Evolutionary conservation across 2,329 filamentous ascomycete species (phyloP), one percentile per base, ranked within the genome.

Genomic region (Penicillium frequentans): DNA sequence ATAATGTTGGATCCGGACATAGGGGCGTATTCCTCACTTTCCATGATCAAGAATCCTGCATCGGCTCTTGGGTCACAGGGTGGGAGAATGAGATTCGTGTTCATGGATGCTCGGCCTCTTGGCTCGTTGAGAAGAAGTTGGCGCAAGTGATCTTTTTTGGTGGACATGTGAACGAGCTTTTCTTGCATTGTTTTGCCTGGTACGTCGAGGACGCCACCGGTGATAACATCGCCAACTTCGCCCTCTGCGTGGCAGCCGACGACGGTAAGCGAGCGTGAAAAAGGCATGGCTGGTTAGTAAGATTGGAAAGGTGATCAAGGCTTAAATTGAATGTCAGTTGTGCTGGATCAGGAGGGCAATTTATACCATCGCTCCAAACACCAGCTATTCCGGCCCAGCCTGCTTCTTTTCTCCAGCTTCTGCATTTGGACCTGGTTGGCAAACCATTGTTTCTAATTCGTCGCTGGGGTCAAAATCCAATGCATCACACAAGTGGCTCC

Each of bases 171-270:
- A 3, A 71, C 61, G 19, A 82, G 64, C 60, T 82, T 82, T 4
- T 81, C 78, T 56, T 73, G 78, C 79, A 82, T 81, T 19, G 76
- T 80, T 31, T 73, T 73, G 11, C 74, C 64, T 2, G 66, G 64
- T 8, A 67, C 75, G 33, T 82, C 78, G 1, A 77, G 70, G 3
- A 82, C 77, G 19, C 79, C 81, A 16, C 79, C 78, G 11, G 76
- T 72, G 46, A 82, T 74, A 13, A 82, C 81, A 62, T 83, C 80
- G 49, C 81, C 77, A 0, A 81, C 77, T 64, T 77, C 74, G 5
- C 69, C 69, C 57, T 67, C 69, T 31, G 65, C 58, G 44, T 68
- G 66, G 29, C 63, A 67, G 49, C 64, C 66, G 21, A 68, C 63
- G 21, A 68, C 57, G 27, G 54, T 66, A 19, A 68, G 56, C 3